Conservation (phyloP, 352 stramenopile species). For the Phytophthora nicotianae region DNA sequence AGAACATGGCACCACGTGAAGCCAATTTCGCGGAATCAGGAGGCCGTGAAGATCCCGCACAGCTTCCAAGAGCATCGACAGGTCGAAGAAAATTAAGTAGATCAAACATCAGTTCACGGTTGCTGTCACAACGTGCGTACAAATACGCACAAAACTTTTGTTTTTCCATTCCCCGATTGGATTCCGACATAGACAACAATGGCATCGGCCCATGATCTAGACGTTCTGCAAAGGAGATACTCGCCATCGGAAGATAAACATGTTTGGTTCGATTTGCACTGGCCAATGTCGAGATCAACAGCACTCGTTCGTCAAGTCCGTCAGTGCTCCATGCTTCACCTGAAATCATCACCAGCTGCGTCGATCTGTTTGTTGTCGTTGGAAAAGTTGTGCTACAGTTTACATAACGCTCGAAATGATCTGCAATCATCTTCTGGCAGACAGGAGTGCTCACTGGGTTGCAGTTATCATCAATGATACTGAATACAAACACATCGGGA, state of each 20-base stretch:
- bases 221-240: not conserved
- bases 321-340: slow-evolving; percentile 1
- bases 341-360: not conserved
- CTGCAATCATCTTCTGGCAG: not conserved
- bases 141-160: slow-evolving; percentile 1
- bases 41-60: slow-evolving; percentile 1
- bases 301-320: not conserved
- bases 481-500: not conserved
- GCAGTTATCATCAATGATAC: not conserved
- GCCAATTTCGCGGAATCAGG: slow-evolving; percentile 1
- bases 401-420: not conserved
- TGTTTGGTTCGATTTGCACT: not conserved
- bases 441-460: not conserved
- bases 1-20: not conserved
- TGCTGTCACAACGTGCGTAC: not conserved
- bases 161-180: not conserved
- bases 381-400: not conserved
- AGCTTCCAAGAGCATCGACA: not conserved
- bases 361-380: not conserved
- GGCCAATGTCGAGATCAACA: not conserved
- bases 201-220: not conserved
- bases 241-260: not conserved
- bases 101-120: not conserved
- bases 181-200: not conserved
- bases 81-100: not conserved